Evolutionary conservation across 495 filamentous ascomycete species (phyloP).

Genomic region (Aspergillus mulundensis): DNA sequence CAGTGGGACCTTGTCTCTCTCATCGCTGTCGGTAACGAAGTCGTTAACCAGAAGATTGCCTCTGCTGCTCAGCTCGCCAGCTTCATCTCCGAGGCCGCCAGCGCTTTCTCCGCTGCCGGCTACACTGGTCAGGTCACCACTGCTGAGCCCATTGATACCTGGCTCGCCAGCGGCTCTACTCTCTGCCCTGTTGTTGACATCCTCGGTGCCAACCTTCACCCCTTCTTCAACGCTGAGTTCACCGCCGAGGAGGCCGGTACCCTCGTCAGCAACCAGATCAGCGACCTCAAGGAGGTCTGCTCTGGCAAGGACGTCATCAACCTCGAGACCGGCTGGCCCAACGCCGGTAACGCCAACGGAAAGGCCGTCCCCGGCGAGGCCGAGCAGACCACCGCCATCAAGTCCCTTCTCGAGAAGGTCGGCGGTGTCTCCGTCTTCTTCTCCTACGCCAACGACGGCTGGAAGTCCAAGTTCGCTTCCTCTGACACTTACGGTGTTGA

Average conservation of each 20-base stretch:
- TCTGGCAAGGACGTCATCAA: constrained; percentile 61
- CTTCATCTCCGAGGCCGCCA: constrained; percentile 60
- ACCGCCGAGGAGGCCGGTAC: constrained; percentile 60
- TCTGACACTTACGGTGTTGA: constrained; percentile 68
- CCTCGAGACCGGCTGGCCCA: constrained; percentile 92
- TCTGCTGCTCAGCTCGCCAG: constrained; percentile 55
- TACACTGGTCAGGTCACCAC: constrained; percentile 78
- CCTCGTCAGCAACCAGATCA: constrained; percentile 66
- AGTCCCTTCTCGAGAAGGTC: constrained; percentile 54
- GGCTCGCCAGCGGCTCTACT: constrained; percentile 49
- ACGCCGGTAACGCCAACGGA: constrained; percentile 62
- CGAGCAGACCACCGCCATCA: constrained; percentile 70
- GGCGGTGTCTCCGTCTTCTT: constrained; percentile 67
- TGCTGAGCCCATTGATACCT: constrained; percentile 75
- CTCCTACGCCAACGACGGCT: constrained; percentile 72
- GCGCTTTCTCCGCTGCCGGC: constrained; percentile 50
- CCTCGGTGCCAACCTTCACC: constrained; percentile 79
- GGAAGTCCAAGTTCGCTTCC: constrained; percentile 55
- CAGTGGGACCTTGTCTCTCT: constrained; percentile 73
- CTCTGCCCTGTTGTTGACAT: constrained; percentile 76
- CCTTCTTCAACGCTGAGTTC: constrained; percentile 80
- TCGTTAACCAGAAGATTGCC: constrained; percentile 66
- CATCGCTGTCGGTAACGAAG: constrained; percentile 87
- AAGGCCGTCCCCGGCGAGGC: constrained; percentile 58
- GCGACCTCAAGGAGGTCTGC: constrained; percentile 63